Percentiles rank a stretch among this genome's conserved stretches.
Conservation (phyloP, 805 yeast species). For the Wickerhamiella siamensis region DNA sequence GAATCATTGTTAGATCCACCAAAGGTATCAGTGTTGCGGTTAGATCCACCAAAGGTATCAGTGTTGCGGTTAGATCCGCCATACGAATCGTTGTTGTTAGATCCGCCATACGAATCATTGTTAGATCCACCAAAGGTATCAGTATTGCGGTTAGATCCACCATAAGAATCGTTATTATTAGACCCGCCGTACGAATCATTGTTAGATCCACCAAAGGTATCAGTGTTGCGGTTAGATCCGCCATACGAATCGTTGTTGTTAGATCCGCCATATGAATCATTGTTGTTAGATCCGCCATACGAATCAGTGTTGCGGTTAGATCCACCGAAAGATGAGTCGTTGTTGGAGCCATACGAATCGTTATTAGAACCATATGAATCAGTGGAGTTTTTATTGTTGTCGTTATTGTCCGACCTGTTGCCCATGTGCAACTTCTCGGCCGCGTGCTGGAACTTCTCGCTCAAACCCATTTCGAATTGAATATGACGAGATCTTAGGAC, state of each 20-base stretch:
- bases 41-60: constrained; percentile 24
- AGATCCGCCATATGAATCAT: constrained; percentile 19
- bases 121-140: constrained; percentile 11
- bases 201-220: constrained; percentile 20
- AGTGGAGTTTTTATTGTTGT: constrained; percentile 18
- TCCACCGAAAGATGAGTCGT: too few relatives aligned
- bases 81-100: constrained; percentile 13
- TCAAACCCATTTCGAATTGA: constrained; percentile 17
- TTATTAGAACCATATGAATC: constrained; percentile 17
- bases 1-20: constrained; percentile 15
- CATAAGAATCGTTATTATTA: constrained; percentile 15
- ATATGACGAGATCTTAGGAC: too few relatives aligned
- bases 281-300: constrained; percentile 3
- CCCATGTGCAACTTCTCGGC: constrained; percentile 12
- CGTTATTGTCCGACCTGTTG: constrained; percentile 7
- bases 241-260: constrained; percentile 14
- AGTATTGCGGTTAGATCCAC: constrained; percentile 8
- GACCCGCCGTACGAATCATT: constrained; percentile 24
- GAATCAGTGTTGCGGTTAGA: constrained; percentile 1
- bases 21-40: constrained; percentile 7
- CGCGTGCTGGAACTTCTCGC: constrained; percentile 11
- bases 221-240: constrained; percentile 14
- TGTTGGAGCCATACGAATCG: constrained; percentile 12
- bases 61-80: constrained; percentile 23
- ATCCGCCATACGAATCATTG: constrained; percentile 13